Conservation (phyloP, 306 rosid genomes). For the Pachyrhizus erosus region DNA sequence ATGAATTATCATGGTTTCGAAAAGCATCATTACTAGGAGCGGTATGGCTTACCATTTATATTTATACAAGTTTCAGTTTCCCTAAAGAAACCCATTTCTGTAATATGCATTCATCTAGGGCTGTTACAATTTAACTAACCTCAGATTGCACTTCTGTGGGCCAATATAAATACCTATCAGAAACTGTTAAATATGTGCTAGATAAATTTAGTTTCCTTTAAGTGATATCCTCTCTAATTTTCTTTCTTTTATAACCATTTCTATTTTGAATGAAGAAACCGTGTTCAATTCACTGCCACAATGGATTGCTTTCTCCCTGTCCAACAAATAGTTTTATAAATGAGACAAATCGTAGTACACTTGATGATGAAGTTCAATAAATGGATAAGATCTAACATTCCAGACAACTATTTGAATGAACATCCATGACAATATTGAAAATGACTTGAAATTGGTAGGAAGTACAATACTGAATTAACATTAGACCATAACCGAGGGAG, state of each 20-base stretch:
- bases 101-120: conserved; percentile 1
- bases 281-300: neutral
- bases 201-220: neutral
- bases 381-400: neutral
- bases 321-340: neutral
- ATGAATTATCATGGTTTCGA: conserved; percentile 88
- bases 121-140: conserved; percentile 22
- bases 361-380: neutral
- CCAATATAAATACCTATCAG: neutral
- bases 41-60: conserved; percentile 58
- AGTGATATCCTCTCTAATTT: neutral
- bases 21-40: conserved; percentile 84
- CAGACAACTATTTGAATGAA: neutral
- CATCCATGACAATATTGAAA: conserved; percentile 20
- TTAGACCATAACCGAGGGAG: too few species aligned
- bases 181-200: conserved; percentile 1
- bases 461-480: neutral
- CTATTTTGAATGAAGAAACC: neutral
- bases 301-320: conserved; percentile 16
- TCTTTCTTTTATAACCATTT: neutral
- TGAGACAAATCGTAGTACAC: neutral
- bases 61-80: neutral
- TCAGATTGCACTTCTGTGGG: conserved; percentile 28
- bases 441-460: conserved; percentile 10
- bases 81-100: neutral